Evolutionary conservation across 176 grass and related monocot genomes (phyloP), one percentile per base, ranked within the genome.

Genomic region (Carex parvula): DNA sequence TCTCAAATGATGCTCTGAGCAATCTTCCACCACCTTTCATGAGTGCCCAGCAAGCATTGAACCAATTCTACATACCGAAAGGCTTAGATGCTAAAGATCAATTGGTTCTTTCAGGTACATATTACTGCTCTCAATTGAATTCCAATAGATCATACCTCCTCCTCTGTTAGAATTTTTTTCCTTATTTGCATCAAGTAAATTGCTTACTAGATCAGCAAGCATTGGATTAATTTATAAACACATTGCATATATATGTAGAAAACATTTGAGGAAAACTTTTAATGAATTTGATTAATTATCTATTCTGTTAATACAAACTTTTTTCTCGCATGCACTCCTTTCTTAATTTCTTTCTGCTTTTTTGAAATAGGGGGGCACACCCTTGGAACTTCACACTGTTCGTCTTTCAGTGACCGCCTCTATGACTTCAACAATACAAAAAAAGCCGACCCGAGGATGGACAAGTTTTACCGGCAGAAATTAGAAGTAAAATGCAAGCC

Each of bases 31-130:
- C 90, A 4, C 89, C 89, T 6, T 92, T 89, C 64, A 56, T 82
- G 0, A 79, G 82, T 13, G 92, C 87, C 52, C 83, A 44, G 64
- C 75, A 84, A 64, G 90, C 86, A 64, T 81, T 97, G 79, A 86
- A 79, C 62, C 82, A 90, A 46, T 92, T 94, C 90, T 97, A 89
- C 88, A 77, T 87, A 55, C 87, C 92, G 1, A 92, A 92, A 84
- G 92, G 92, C 15, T 87, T 97, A 77, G 82, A 94, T 80, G 86
- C 86, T 14, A 97, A 97, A 89, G 94, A 97, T 82, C 91, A 90
- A 70, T 86, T 97, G 79, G 92, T 97, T 89, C 88, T 97, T 22
- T 60, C 87, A 90, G 93, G 93, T 95, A 95, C 65, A 61, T 77
- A 18, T 60, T 85, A 77, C 73, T 39, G 14, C 1, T 44, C 8